Evolutionary conservation across 2,329 filamentous ascomycete genomes (phyloP).

Genomic region (Hypocrella siamensis): DNA sequence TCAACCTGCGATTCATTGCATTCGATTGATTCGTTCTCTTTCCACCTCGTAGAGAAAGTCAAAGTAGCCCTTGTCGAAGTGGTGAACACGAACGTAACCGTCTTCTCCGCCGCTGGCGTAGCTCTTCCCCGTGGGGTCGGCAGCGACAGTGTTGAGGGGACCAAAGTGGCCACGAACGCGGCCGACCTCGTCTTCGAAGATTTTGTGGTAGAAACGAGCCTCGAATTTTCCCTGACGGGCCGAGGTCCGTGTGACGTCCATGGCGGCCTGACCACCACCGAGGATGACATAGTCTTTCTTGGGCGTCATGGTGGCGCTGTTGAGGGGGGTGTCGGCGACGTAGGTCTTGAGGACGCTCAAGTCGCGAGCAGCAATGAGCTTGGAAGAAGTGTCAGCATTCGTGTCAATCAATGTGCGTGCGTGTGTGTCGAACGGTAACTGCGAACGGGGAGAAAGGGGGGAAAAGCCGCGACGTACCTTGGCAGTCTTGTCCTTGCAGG

Average conservation of each 20-base stretch:
- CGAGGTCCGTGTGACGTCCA: slow-evolving; percentile 93
- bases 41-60: slow-evolving; percentile 99
- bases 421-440: too few relatives aligned
- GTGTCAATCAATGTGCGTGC: too few relatives aligned
- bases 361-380: slow-evolving; percentile 72
- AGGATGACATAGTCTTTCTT: slow-evolving; percentile 98
- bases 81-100: slow-evolving; percentile 94
- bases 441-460: too few relatives aligned
- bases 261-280: slow-evolving; percentile 93
- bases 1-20: slow-evolving; percentile 13
- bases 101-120: slow-evolving; percentile 96
- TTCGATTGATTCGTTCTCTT: slow-evolving; percentile 50
- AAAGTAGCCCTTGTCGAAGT: slow-evolving; percentile 97
- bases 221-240: slow-evolving; percentile 98
- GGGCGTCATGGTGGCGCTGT: slow-evolving; percentile 83
- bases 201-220: slow-evolving; percentile 98
- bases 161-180: slow-evolving; percentile 96
- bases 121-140: slow-evolving; percentile 77
- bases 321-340: slow-evolving; percentile 80
- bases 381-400: too few relatives aligned
- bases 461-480: too few relatives aligned
- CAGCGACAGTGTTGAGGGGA: slow-evolving; percentile 89
- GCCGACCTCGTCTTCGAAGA: slow-evolving; percentile 97
- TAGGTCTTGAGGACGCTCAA: slow-evolving; percentile 91
- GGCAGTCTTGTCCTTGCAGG: slow-evolving; percentile 93